Base-by-base conservation (phyloP, 148 eudicot genomes). In the Chenopodium album region DNA sequence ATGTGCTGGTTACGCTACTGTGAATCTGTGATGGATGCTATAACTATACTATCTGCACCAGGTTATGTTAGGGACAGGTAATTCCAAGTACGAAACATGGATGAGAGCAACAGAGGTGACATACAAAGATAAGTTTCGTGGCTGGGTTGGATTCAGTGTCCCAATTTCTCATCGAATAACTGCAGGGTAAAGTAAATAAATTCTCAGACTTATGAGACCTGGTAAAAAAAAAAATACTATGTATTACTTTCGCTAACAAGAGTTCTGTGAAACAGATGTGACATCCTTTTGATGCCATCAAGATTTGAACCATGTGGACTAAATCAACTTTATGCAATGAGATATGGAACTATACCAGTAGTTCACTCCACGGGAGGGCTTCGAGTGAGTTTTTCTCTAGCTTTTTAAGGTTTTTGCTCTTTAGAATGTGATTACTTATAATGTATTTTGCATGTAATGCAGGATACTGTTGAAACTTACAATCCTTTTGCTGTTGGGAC, bases 291-390 rank as follows among this genome's bases (percentile, higher is more conserved):
- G 85, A 97, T 97, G 99, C 99, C 99, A 28, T 97, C 99, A 46
- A 92, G 99, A 94, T 97, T 94, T 83, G 99, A 97, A 82, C 99
- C 99, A 9, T 97, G 99, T 83, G 99, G 99, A 76, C 84, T 97
- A 50, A 97, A 97, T 81, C 99, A 97, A 85, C 89, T 97, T 48
- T 97, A 94, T 78, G 99, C 99, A 44, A 97, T 97, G 99, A 91
- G 92, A 92, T 97, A 94, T 71, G 99, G 99, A 76, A 91, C 99
- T 56, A 81, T 97, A 54, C 99, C 99, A 3, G 91, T 97, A 22
- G 99, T 97, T 81, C 98, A 97, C 75, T 84, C 77, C 82, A 97
- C 99, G 37, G 99, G 99, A 70, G 99, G 99, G 74, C 98, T 97
- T 78, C 86, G 91, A 85, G 99, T 97, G 78, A 90, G 95, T 77